Evolutionary conservation across 805 yeast genomes (phyloP).

Genomic region (Saccharomyces paradoxus): DNA sequence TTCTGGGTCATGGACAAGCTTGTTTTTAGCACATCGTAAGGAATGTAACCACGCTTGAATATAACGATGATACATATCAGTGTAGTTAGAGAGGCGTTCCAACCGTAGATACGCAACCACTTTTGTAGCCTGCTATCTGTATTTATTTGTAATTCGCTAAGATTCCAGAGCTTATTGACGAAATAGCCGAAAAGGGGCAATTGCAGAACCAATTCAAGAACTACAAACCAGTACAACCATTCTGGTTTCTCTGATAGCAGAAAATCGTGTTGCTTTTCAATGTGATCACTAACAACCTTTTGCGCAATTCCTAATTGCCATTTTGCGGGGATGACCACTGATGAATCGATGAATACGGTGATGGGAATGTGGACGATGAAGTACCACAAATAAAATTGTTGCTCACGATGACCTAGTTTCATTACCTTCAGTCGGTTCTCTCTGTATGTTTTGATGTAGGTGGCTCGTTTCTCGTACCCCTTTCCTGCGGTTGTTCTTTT

Average conservation of each 20-base stretch:
- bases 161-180: conserved; percentile 5
- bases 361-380: conserved; percentile 65
- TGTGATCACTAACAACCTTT: conserved; percentile 48
- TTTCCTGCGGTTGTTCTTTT: background rate
- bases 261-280: conserved; percentile 61
- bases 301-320: conserved; percentile 39
- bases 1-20: conserved; percentile 15
- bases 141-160: background rate
- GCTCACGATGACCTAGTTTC: background rate
- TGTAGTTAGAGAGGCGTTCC: conserved; percentile 78
- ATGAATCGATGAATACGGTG: conserved; percentile 67
- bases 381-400: conserved; percentile 39
- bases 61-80: conserved; percentile 58
- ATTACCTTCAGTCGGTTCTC: background rate
- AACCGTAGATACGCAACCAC: conserved; percentile 58
- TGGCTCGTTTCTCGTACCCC: background rate
- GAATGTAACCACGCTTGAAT: conserved; percentile 21
- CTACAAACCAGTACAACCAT: conserved; percentile 70
- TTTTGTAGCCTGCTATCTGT: conserved; percentile 8
- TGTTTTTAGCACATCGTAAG: conserved; percentile 7
- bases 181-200: conserved; percentile 62
- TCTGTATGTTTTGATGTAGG: background rate
- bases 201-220: conserved; percentile 67
- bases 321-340: conserved; percentile 53
- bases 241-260: conserved; percentile 48